Evolutionary conservation across 495 filamentous ascomycete species (phyloP), one percentile per base, ranked within the genome.

Genomic region (Ramalina intermedia): DNA sequence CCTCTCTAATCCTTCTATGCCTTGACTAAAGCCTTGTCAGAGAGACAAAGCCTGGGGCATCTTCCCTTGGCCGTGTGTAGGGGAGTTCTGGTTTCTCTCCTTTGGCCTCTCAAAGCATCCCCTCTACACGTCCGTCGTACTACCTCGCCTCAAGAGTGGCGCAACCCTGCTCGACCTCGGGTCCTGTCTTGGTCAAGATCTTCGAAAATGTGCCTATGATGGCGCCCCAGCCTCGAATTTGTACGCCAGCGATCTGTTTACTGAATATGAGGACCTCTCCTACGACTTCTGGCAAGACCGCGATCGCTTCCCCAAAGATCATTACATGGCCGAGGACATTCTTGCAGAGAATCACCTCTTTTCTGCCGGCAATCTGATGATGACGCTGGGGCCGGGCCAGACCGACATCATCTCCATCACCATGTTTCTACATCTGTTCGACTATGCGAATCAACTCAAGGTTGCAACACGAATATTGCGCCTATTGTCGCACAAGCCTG

Each of bases 21-120:
- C 40, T 36, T 18, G 29, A 33, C 23, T 20, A 23, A 29, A 5
- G 9, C 26, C 3, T 6, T 36, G 6, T 11, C 21, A 59, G 57
- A 43, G 51, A 24, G 54, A 59, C 37, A 55, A 58, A 55, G 57
- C 57, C 29, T 59, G 57, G 57, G 57, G 54, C 21, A 50, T 59
- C 41, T 59, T 59, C 23, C 57, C 57, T 21, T 56, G 57, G 57
- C 65, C 67, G 4, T 74, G 69, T 46, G 57, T 72, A 35, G 68
- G 70, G 8, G 56, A 51, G 62, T 70, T 53, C 48, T 69, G 40
- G 58, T 73, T 60, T 54, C 66, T 55, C 38, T 59, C 46, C 37
- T 69, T 46, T 38, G 61, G 56, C 27, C 43, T 59, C 1, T 51
- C 54, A 7, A 49, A 52, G 36, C 57, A 59, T 41, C 57, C 57